Base-by-base conservation (phyloP, 2,329 filamentous ascomycete genomes). In the Leptodontidium sp. region DNA sequence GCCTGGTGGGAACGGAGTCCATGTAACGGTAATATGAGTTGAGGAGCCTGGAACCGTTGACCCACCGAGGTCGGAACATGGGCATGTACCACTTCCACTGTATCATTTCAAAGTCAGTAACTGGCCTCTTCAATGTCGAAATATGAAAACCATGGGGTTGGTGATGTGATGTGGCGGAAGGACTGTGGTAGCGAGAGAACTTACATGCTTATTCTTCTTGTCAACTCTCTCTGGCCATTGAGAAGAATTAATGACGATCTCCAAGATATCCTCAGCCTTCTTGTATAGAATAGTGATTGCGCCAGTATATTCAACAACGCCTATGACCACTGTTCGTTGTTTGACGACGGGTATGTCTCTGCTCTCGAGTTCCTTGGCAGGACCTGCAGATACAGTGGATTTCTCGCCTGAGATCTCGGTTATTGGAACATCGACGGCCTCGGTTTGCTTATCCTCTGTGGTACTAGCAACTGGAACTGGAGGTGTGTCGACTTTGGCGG, bases 41-140 rank as follows among this genome's bases (percentile, higher is more conserved):
- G 9, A 40, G 8, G 38, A 40, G 38, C 11, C 38, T 40, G 8
- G 38, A 11, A 8, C 38, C 38, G 8, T 40, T 40, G 38, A 40
- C 8, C 38, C 38, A 40, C 8, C 8, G 4, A 40, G 38, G 38
- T 59, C 35, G 40, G 12, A 11, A 35, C 55, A 43, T 45, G n/a
- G 35, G n/a, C 11, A 15, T 14, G 21, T 43, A 26, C 32, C 35
- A 59, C 55, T 59, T 59, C 55, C 55, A 59, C 55, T 59, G 8
- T 26, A 24, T 58, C 9, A 26, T 26, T 24, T 15, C 1, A 17
- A 26, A 40, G 55, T 59, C 55, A 59, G 55, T 15, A 17, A 26
- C 15, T n/a, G 14, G 24, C 8, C 21, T 21, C 3, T 21, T 40
- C 17, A 7, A 8, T 9, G 21, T 50, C 47, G 15, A 24, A 9